phyloP scores from a whole-genome alignment of 495 filamentous ascomycete genomes.

The Trichoderma reesei region DNA sequence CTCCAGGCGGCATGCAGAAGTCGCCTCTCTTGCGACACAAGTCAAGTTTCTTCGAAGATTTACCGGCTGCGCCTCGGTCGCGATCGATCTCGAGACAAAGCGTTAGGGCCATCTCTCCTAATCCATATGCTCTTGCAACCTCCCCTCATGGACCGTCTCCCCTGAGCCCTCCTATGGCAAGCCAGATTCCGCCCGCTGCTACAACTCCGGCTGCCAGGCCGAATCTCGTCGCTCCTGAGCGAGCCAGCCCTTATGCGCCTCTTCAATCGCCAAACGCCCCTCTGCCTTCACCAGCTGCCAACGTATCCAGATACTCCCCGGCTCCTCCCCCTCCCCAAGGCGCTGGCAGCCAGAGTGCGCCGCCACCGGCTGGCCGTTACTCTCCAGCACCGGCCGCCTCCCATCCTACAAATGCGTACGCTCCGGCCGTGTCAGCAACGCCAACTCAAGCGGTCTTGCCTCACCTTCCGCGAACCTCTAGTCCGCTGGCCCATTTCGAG shows the following conservation, averaged over 20 bases:
- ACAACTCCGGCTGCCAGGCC: conserved; percentile 18
- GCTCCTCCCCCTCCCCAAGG: conserved; percentile 37
- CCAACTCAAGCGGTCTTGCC: conserved; percentile 44
- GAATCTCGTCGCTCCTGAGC: conserved; percentile 44
- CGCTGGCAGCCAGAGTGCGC: conserved; percentile 23
- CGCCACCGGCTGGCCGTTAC: conserved; percentile 37
- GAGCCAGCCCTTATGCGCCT: conserved; percentile 52
- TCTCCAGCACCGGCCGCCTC: conserved; percentile 40
- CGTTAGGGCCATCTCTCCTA: conserved; percentile 26
- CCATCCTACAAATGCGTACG: conserved; percentile 25
- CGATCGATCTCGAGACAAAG: conserved; percentile 38
- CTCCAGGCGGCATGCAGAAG: conserved; percentile 18
- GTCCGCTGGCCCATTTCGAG: conserved; percentile 65
- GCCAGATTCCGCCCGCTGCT: conserved; percentile 15
- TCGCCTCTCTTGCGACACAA: conserved; percentile 26
- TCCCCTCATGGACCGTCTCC: conserved; percentile 37
- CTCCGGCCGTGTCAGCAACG: conserved; percentile 28
- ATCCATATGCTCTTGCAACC: conserved; percentile 21
- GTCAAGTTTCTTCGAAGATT: conserved; percentile 77
- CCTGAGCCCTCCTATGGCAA: conserved; percentile 20
- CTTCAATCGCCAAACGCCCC: conserved; percentile 30
- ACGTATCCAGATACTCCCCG: conserved; percentile 49
- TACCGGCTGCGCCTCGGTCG: conserved; percentile 56
- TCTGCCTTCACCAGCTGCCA: conserved; percentile 31
- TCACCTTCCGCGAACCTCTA: conserved; percentile 78